A percentile compares a stretch with the other conserved stretches of the same genome.
Conservation (phyloP, 495 filamentous ascomycete species). For the Hypoxylon intermedium region DNA sequence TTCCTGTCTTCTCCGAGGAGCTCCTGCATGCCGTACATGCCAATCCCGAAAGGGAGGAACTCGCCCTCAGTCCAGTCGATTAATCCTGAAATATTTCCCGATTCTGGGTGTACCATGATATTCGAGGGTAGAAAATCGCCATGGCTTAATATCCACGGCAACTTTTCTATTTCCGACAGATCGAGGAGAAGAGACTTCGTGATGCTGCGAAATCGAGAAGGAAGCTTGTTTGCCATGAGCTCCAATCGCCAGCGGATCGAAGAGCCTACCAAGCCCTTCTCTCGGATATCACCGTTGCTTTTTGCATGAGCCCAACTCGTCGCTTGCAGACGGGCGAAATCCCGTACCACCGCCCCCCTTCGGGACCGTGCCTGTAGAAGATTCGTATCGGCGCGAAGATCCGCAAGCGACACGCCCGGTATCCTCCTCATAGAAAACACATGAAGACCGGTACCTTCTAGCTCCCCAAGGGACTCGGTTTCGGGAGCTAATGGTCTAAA, state of each 20-base stretch:
- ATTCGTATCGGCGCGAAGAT: conserved; percentile 35
- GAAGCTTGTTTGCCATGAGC: conserved; percentile 46
- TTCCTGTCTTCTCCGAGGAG: conserved; percentile 53
- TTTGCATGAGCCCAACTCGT: conserved; percentile 41
- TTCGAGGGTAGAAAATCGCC: conserved; percentile 63
- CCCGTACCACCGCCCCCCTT: conserved; percentile 48
- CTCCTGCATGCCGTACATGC: conserved; percentile 63
- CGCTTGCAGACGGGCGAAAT: conserved; percentile 54
- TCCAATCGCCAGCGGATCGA: conserved; percentile 49
- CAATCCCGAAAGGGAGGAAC: conserved; percentile 61
- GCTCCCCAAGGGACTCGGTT: conserved; percentile 39
- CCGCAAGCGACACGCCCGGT: conserved; percentile 48
- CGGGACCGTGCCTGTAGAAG: conserved; percentile 5
- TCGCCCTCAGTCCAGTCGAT: conserved; percentile 70
- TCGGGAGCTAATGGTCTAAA: conserved; percentile 51
- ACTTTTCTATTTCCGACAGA: conserved; percentile 47
- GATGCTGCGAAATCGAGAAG: conserved; percentile 43
- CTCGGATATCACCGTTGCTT: conserved; percentile 23
- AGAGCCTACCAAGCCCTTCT: conserved; percentile 45
- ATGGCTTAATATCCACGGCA: conserved; percentile 63
- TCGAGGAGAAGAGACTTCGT: conserved; percentile 42
- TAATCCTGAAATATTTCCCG: conserved; percentile 54
- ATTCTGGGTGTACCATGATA: conserved; percentile 53
- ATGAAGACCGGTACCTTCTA: conserved; percentile 38
- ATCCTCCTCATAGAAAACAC: conserved; percentile 53